Evolutionary conservation across 2,329 filamentous ascomycete genomes (phyloP), one percentile per base, ranked within the genome.

Genomic region (Botryotinia globosa): DNA sequence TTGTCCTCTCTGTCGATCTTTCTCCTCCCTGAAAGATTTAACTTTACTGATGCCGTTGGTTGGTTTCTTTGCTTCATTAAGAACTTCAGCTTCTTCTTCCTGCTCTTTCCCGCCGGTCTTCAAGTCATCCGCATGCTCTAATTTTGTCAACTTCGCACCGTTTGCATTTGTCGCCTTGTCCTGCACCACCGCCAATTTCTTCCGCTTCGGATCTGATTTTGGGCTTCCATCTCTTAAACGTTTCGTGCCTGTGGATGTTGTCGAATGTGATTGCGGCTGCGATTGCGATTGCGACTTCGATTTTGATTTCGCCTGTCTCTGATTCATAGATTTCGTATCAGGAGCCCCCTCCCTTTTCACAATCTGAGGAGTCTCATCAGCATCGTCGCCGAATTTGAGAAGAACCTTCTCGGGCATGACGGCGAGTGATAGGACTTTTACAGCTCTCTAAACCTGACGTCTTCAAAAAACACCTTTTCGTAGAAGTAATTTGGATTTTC

Each of bases 321-420:
- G 34, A 80, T 77, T 54, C 79, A 78, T n/a, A 9, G 34, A 42
- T 37, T 48, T 51, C 51, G 16, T 22, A 59, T 39, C 37, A 9
- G n/a, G 56, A 56, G 18, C 4, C 10, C 10, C 6, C 48, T 18
- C 37, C n/a, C 0, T 45, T 29, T 62, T 20, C 32, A 48, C 9
- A 44, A 63, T 29, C 25, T 69, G 44, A 16, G 54, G n/a, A 18
- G 16, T 22, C n/a, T 69, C 71, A 37, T 48, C 73, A 45, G 39
- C 62, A 16, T 81, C 79, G 61, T 81, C 81, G 29, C 77, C 79
- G 74, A 84, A 84, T 48, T 80, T 79, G 22, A 78, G 82, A 73
- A 81, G 81, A 18, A 83, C 80, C 75, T 81, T 80, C 77, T 84
- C 82, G 42, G 83, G 82, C 83, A 85, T 85, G 44, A 44, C 56